Conservation (phyloP, 2,329 filamentous ascomycete species). For the Sporothrix variecibatus region DNA sequence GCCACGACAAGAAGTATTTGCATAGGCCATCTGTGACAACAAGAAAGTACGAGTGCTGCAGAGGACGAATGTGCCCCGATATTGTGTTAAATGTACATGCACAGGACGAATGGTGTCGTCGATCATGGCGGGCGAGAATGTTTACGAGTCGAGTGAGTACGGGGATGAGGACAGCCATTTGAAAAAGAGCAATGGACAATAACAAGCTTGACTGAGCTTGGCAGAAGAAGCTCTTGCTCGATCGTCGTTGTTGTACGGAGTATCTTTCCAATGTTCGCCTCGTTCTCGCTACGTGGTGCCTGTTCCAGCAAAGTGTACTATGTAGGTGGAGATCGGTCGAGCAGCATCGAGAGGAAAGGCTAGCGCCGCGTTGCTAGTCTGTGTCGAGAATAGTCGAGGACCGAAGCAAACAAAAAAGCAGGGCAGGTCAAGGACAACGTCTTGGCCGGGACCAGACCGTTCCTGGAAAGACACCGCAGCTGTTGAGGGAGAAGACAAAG, state of each 20-base stretch:
- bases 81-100: background rate
- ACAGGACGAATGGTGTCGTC: conserved; percentile 11
- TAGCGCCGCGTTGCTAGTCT: conserved; percentile 5
- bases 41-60: background rate
- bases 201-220: background rate
- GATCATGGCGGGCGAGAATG: background rate
- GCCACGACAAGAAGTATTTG: background rate
- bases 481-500: background rate
- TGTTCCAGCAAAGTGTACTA: conserved; percentile 1
- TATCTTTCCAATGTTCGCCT: background rate
- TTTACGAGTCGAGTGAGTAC: background rate
- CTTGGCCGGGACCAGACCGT: background rate
- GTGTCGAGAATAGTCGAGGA: conserved; percentile 5
- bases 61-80: conserved; percentile 7
- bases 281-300: conserved; percentile 7
- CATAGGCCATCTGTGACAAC: background rate
- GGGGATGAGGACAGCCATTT: background rate
- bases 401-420: background rate
- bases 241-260: background rate
- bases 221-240: background rate
- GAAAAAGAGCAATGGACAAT: background rate
- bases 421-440: background rate
- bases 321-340: background rate
- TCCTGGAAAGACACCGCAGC: conserved; percentile 6
- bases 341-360: background rate